A percentile compares a stretch with the other conserved stretches of the same genome.
Evolutionary conservation across 2,329 filamentous ascomycete species (phyloP).

Genomic region (Colletotrichum sp.): DNA sequence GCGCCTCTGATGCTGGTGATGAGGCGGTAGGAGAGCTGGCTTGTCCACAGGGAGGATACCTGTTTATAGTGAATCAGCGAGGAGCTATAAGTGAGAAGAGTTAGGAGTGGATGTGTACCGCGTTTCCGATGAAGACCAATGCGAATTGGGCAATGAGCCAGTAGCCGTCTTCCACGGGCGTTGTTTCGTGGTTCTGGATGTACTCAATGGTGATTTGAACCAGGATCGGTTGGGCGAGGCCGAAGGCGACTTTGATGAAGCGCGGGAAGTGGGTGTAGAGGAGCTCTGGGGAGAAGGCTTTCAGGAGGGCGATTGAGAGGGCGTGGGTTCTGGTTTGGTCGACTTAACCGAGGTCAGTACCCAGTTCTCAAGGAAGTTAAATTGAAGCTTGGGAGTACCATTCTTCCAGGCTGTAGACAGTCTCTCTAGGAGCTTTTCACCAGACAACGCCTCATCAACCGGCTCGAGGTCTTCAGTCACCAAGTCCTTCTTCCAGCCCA

Average conservation of each 20-base stretch:
- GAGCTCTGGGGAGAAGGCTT: constrained; percentile 23
- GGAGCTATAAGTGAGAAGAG: fast-evolving
- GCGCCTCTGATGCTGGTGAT: constrained; percentile 29
- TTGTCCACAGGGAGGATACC: constrained; percentile 2
- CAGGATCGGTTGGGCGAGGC: constrained; percentile 49
- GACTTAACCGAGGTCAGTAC: not conserved
- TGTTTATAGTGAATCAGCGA: not conserved
- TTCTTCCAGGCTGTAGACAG: not conserved
- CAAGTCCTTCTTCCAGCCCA: not conserved
- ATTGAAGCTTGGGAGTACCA: not conserved
- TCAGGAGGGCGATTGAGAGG: not conserved
- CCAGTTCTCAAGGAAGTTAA: fast-evolving
- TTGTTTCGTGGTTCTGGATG: not conserved
- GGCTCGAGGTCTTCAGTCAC: not conserved
- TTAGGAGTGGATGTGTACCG: constrained; percentile 15
- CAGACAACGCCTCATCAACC: not conserved
- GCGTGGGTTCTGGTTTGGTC: not conserved
- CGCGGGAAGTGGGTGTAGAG: constrained; percentile 31
- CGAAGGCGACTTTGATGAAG: constrained; percentile 39
- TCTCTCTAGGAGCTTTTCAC: not conserved
- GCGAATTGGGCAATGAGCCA: constrained; percentile 44
- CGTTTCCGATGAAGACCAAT: constrained; percentile 45
- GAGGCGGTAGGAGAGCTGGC: constrained; percentile 24
- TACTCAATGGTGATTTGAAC: constrained; percentile 30
- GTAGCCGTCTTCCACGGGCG: constrained; percentile 28